Base-by-base conservation (phyloP, 257 asterid genomes). In the Solanum gracilifrons region DNA sequence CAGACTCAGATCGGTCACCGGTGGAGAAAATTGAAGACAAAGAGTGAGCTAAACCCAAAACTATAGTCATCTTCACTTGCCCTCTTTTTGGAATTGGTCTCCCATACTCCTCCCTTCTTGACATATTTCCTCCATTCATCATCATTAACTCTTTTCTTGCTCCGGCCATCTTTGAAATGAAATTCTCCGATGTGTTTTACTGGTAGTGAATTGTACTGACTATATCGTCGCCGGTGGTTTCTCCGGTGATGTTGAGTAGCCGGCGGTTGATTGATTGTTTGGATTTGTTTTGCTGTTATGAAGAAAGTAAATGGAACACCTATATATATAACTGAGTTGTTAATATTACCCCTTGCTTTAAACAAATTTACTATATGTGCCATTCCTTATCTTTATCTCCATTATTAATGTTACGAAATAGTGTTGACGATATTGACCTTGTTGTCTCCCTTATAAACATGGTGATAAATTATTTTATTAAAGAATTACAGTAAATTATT, bases 121-220 rank as follows among this genome's bases (percentile, higher is more conserved):
- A 76, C 64, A 87, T 79, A 29, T 84, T 86, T 10, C 93, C 91
- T 4, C 92, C 87, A 87, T 87, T 89, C 86, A 90, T 87, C 90
- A 84, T 88, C 87, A 83, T 90, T 6, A 13, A 36, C 60, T 37
- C 79, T 88, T 89, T 75, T n/a, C 90, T 89, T 58, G 60, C 87
- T 87, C 92, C 94, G 51, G 91, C 94, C 95, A 94, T 94, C 84
- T 88, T 84, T 55, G 10, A 21, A 58, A 20, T 58, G 8, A 18
- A 58, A 20, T 84, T 58, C 35, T 83, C 86, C n/a, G 74, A 21
- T 32, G 74, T 84, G 9, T 1, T 84, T 23, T 84, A 62, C 76
- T 23, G 15, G 58, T 21, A 55, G 41, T 23, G n/a, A 51, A 51
- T 51, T 51, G 60, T 51, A 48, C 9, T 46, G n/a, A 25, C 15